Evolutionary conservation across 805 yeast genomes (phyloP).

Genomic region (Saccharomyces mikatae): DNA sequence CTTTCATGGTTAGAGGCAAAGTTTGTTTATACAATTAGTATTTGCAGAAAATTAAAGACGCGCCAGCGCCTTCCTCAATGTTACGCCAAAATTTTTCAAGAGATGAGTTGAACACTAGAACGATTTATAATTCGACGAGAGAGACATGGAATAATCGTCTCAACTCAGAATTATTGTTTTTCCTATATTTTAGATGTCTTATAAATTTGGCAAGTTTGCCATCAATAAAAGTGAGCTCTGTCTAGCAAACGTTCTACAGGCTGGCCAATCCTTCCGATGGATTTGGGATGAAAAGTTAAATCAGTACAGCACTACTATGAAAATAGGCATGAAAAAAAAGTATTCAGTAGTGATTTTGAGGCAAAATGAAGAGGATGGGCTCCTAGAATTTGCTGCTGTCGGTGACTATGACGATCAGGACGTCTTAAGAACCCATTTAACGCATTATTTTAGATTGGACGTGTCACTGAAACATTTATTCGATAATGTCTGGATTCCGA

Average conservation of each 20-base stretch:
- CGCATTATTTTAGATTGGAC: slow-evolving; percentile 64
- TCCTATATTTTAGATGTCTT: neutral
- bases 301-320: slow-evolving; percentile 22
- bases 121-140: too few relatives aligned
- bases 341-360: slow-evolving; percentile 56
- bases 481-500: slow-evolving; percentile 45
- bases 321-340: slow-evolving; percentile 19
- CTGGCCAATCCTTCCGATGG: slow-evolving; percentile 32
- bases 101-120: neutral
- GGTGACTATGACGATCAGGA: slow-evolving; percentile 26
- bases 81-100: neutral
- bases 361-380: slow-evolving; percentile 45
- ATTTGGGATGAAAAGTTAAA: slow-evolving; percentile 16
- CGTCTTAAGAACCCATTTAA: slow-evolving; percentile 37
- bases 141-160: too few relatives aligned
- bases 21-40: neutral
- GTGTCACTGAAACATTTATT: slow-evolving; percentile 49
- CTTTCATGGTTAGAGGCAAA: neutral
- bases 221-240: slow-evolving; percentile 21
- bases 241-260: slow-evolving; percentile 41
- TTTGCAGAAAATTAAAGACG: neutral
- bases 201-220: slow-evolving; percentile 6
- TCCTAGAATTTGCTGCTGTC: slow-evolving; percentile 45
- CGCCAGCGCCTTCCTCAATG: neutral
- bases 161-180: neutral